Evolutionary conservation across 2,329 filamentous ascomycete genomes (phyloP), one percentile per base, ranked within the genome.

Genomic region (Helicocarpus griseus): DNA sequence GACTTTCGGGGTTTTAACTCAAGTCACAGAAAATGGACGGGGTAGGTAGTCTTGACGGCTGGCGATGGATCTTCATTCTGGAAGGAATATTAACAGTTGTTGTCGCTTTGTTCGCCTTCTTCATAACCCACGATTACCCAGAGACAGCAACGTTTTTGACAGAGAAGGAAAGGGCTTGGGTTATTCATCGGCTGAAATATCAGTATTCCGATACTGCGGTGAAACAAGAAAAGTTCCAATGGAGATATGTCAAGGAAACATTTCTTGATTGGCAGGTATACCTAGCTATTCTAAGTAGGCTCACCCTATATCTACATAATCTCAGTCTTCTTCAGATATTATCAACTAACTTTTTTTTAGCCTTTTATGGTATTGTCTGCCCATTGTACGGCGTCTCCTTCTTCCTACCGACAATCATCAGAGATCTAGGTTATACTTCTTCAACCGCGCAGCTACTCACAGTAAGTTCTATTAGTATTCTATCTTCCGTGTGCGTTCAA

Each of bases 61-160:
- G 74, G 74, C 63, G 73, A 47, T 75, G 74, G 74, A 73, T 75
- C 44, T 74, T 76, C 53, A 75, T 76, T 36, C 58, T 76, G 11
- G 75, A 77, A 56, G 75, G 75, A 2, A 59, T 77, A 0, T 60
- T 72, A 2, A 76, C 73, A 1, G 62, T 74, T 7, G 47, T 72
- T 3, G 63, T 76, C 3, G 72, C 72, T 1, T 48, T 69, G 6
- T 43, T 68, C 2, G 69, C 71, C 11, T 74, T 69, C 47, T 73
- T 72, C 53, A 63, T 66, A n/a, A 70, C 77, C 9, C 66, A 70
- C 22, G 73, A 77, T 50, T 72, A 64, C 19, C 73, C 72, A 0
- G 69, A 73, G 43, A 72, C 66, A 0, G 72, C 71, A 1, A 63
- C 58, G 0, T 75, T 74, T 49, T 62, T 76, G 2, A 70, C 65